Evolutionary conservation across 73 alveolate genomes (phyloP).

Genomic region (Stentor coeruleus): DNA sequence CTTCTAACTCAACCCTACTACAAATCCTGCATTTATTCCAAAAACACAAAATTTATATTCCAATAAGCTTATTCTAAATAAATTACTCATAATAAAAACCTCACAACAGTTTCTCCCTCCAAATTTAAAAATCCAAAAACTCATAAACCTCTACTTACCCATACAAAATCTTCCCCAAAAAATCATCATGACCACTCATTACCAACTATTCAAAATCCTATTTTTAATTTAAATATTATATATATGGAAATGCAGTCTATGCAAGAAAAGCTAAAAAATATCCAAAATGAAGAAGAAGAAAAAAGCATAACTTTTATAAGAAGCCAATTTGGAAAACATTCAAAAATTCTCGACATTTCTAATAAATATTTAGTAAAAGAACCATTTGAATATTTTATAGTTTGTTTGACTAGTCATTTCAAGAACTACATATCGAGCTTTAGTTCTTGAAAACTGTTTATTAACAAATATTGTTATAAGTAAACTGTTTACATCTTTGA

Average conservation of each 20-base stretch:
- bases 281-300: constrained; percentile 13
- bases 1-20: no score
- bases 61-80: no score
- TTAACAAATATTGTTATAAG: not conserved
- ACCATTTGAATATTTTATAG: not conserved
- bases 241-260: constrained; percentile 10
- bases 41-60: no score
- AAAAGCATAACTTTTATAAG: not conserved
- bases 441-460: constrained; percentile 12
- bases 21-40: no score
- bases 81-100: no score
- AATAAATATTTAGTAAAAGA: constrained; percentile 3
- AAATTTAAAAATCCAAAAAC: no score
- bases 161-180: not conserved
- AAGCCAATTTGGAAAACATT: not conserved
- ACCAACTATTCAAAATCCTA: no score
- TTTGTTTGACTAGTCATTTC: not conserved
- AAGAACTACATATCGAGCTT: not conserved
- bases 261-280: not conserved
- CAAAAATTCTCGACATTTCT: constrained; percentile 2
- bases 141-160: no score
- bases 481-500: not conserved
- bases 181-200: not conserved
- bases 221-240: no score
- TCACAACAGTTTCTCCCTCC: no score